Percentiles rank a stretch among this genome's conserved stretches.
phyloP scores from a whole-genome alignment of 495 filamentous ascomycete genomes.

The Jackrogersella multiformis region DNA sequence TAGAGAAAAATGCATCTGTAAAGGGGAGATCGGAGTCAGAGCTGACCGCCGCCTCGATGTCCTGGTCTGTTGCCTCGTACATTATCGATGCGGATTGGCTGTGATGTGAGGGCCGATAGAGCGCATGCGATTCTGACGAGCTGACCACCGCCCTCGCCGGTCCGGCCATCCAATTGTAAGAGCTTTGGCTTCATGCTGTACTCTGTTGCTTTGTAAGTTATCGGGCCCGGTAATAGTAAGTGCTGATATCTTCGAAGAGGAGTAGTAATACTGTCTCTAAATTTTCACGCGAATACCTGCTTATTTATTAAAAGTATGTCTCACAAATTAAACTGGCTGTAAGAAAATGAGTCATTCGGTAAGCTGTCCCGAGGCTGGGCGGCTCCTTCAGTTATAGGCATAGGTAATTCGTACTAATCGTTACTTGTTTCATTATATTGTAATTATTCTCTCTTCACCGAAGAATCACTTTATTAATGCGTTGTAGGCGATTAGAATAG shows the following conservation, averaged over 20 bases:
- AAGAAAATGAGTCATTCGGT: slow-evolving; percentile 30
- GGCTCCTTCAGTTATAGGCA: neutral
- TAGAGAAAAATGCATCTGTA: slow-evolving; percentile 8
- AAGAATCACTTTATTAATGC: neutral
- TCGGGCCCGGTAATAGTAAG: neutral
- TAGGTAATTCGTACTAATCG: neutral
- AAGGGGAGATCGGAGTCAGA: neutral
- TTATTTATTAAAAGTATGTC: slow-evolving; percentile 1
- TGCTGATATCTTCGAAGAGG: neutral
- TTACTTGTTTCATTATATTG: neutral
- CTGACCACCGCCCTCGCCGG: slow-evolving; percentile 87
- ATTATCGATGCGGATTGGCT: slow-evolving; percentile 70
- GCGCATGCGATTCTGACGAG: slow-evolving; percentile 76
- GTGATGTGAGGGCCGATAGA: slow-evolving; percentile 71
- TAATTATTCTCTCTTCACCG: neutral
- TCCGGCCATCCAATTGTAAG: slow-evolving; percentile 69
- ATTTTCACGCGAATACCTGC: neutral
- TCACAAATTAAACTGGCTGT: neutral
- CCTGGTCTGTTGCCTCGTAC: slow-evolving; percentile 73
- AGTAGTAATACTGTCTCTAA: neutral
- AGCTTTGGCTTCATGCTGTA: slow-evolving; percentile 29
- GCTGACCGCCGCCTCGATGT: slow-evolving; percentile 52
- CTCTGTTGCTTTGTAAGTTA: neutral
- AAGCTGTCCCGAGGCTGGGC: neutral
- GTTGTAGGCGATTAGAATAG: neutral